Evolutionary conservation across 768 basidiomycete genomes (phyloP).

Genomic region (Pleurotus citrinopileatus): DNA sequence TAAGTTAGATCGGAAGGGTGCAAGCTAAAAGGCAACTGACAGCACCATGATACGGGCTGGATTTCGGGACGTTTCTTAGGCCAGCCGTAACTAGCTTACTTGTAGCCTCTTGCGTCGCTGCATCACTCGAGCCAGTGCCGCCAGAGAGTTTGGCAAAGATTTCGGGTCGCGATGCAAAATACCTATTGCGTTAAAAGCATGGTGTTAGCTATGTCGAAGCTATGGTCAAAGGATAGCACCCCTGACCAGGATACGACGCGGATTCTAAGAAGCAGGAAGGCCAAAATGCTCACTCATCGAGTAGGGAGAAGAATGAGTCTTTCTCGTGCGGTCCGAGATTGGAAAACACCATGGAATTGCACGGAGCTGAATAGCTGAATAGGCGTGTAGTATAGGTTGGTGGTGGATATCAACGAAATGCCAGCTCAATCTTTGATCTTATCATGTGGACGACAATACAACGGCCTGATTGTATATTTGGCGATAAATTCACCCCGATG

Average conservation of each 20-base stretch:
- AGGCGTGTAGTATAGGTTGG: too few species aligned
- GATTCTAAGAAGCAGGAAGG: constrained; percentile 9
- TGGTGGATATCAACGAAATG: not conserved
- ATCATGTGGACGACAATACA: too few species aligned
- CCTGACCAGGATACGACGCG: too few species aligned
- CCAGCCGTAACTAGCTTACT: constrained; percentile 25
- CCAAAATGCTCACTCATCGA: constrained; percentile 64
- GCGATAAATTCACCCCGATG: too few species aligned
- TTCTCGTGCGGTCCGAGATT: constrained; percentile 67
- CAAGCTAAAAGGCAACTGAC: constrained; percentile 25
- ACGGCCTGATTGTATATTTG: too few species aligned
- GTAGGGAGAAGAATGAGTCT: constrained; percentile 75
- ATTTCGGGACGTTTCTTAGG: constrained; percentile 20
- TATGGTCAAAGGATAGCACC: too few species aligned
- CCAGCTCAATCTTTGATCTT: not conserved
- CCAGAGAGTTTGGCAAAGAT: constrained; percentile 37
- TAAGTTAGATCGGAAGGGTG: not conserved
- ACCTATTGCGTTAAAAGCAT: constrained; percentile 43
- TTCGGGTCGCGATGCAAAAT: constrained; percentile 72
- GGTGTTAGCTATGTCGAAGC: not conserved
- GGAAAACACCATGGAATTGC: constrained; percentile 63
- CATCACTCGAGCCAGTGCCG: constrained; percentile 18
- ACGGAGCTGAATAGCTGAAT: not conserved
- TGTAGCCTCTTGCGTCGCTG: constrained; percentile 6
- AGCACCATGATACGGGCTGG: constrained; percentile 32